Evolutionary conservation across 2,329 filamentous ascomycete species (phyloP).

Genomic region (Neophaeococcomyces mojaviensis): DNA sequence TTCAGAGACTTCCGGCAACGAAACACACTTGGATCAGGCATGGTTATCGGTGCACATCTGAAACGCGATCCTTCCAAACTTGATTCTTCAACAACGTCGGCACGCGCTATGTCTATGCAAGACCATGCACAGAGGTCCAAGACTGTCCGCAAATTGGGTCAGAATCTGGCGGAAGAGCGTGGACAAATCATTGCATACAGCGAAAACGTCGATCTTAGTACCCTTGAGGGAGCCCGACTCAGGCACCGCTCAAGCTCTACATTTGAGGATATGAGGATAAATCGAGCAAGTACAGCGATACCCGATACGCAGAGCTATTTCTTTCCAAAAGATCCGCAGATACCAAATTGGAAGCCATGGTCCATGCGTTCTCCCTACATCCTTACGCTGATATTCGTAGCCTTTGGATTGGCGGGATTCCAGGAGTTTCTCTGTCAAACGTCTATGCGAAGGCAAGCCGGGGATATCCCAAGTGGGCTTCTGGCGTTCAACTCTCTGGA

Average conservation of each 20-base stretch:
- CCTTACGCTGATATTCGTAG: slow-evolving; percentile 25
- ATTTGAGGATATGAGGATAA: slow-evolving; percentile 17
- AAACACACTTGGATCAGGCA: slow-evolving; percentile 19
- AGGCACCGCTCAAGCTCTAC: slow-evolving; percentile 8
- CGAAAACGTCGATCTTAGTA: slow-evolving; percentile 24
- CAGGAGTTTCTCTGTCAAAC: slow-evolving; percentile 30
- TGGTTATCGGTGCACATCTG: slow-evolving; percentile 21
- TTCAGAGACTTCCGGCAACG: slow-evolving; percentile 18
- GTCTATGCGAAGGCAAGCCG: slow-evolving; percentile 31
- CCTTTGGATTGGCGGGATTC: slow-evolving; percentile 26
- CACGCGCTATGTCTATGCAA: neutral
- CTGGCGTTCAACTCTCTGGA: slow-evolving; percentile 25
- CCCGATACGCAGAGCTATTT: slow-evolving; percentile 27
- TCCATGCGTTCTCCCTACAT: slow-evolving; percentile 29
- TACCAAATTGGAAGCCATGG: slow-evolving; percentile 31
- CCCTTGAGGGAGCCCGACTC: slow-evolving; percentile 8
- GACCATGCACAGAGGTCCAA: slow-evolving; percentile 15
- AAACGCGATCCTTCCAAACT: slow-evolving; percentile 16
- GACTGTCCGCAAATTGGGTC: slow-evolving; percentile 30
- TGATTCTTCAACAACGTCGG: neutral
- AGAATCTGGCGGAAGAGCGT: slow-evolving; percentile 36
- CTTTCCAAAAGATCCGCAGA: slow-evolving; percentile 28
- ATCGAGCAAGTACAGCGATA: slow-evolving; percentile 26
- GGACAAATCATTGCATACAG: slow-evolving; percentile 38
- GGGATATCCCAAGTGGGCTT: slow-evolving; percentile 24